Evolutionary conservation across 2,329 filamentous ascomycete genomes (phyloP).

Genomic region (Bipolaris bicolor): DNA sequence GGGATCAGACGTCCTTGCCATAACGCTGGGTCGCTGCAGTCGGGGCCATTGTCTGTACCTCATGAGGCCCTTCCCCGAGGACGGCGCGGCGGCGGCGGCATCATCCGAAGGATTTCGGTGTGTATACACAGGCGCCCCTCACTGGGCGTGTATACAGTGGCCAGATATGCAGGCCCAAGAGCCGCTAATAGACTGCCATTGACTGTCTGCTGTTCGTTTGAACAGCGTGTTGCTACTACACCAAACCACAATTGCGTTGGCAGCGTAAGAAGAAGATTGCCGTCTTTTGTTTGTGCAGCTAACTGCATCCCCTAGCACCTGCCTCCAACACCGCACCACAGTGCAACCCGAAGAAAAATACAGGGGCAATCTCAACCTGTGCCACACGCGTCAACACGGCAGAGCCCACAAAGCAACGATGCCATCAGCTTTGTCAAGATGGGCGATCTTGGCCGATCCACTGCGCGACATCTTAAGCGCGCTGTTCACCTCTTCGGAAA

Average conservation of each 20-base stretch:
- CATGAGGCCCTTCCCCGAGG: neutral
- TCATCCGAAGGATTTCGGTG: neutral
- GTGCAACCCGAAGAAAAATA: neutral
- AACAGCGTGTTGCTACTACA: neutral
- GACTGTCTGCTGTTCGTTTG: neutral
- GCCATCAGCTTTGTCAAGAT: neutral
- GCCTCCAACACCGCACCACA: neutral
- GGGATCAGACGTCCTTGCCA: constrained; percentile 4
- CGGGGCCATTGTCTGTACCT: constrained; percentile 3
- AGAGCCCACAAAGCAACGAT: neutral
- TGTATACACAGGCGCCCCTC: neutral
- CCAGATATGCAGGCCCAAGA: neutral
- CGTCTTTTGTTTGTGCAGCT: neutral
- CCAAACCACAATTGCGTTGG: neutral
- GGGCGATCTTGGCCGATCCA: constrained; percentile 12
- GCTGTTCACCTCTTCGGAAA: constrained; percentile 2
- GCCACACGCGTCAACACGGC: neutral
- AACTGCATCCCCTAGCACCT: neutral
- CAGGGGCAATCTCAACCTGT: neutral
- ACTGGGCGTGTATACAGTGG: neutral
- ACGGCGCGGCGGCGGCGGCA: neutral
- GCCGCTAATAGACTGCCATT: neutral
- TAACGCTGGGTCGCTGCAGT: constrained; percentile 6
- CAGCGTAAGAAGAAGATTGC: neutral
- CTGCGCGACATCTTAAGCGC: constrained; percentile 11